Evolutionary conservation across 2,329 filamentous ascomycete species (phyloP), one percentile per base, ranked within the genome.

Genomic region (Tolypocladium guangdongense): DNA sequence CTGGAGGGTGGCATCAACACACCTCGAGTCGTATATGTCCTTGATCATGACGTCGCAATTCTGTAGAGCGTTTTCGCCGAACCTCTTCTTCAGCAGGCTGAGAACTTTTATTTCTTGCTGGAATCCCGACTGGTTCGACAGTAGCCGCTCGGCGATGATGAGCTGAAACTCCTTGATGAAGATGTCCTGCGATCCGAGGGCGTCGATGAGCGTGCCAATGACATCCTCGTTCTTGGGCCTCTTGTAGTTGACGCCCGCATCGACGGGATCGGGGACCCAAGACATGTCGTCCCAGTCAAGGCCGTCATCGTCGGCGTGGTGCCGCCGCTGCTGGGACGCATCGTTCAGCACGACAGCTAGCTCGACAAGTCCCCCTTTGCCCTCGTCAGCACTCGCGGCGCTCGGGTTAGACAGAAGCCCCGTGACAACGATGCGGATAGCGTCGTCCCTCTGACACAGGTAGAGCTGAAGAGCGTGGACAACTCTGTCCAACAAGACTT

Each of bases 41-140:
- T 87, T 88, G 54, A 99, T 81, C 93, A 99, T 99, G 62, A 99
- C 93, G 65, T 99, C 92, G 68, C 91, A 96, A 49, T 88, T 88
- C 66, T 97, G 93, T 47, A 99, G 74, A 18, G 89, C 84, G 32
- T 81, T 78, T 59, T 96, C 90, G 27, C 92, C 92, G 54, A 96
- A 91, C 10, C 91, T 84, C 56, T 88, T 79, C 72, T 96, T 96
- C 55, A 99, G 78, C 11, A 97, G 78, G 54, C 92, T 84, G 7
- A 97, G 78, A 5, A 96, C 87, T 53, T 87, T 86, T 52, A 88
- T 81, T 68, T 87, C 93, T 66, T 90, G 90, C 55, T 87, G 80
- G 60, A 90, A 95, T 27, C 81, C 76, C 20, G 80, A 75, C 56
- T 86, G 84, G 48, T 81, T 82, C 54, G 76, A 81, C 7, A 87